Percentiles rank a stretch among this genome's conserved stretches.
Evolutionary conservation across 805 yeast species (phyloP).

Genomic region (Spathaspora passalidarum): DNA sequence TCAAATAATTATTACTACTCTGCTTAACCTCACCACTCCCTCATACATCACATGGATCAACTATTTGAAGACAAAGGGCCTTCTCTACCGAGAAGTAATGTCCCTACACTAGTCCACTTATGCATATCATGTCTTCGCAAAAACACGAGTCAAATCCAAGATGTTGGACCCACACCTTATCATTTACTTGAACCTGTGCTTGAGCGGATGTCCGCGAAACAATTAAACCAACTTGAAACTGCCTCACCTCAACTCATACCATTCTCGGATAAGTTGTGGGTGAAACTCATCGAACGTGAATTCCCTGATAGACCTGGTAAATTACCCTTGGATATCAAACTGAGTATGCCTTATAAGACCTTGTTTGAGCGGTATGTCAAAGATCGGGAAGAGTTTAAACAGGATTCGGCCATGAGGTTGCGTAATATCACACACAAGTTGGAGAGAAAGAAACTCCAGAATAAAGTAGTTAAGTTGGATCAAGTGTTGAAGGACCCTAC

Average conservation of each 20-base stretch:
- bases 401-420: constrained; percentile 43
- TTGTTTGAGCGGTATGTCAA: constrained; percentile 36
- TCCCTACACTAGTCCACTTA: constrained; percentile 10
- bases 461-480: constrained; percentile 32
- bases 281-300: constrained; percentile 40
- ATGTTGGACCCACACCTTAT: constrained; percentile 32
- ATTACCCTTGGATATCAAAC: neutral
- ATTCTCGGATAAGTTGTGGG: constrained; percentile 47
- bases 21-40: neutral
- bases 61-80: neutral
- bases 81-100: neutral
- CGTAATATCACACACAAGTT: constrained; percentile 40
- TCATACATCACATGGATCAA: too few species aligned
- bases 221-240: constrained; percentile 38
- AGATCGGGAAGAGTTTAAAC: constrained; percentile 43
- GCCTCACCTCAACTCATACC: constrained; percentile 42
- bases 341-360: constrained; percentile 30
- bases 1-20: too few species aligned
- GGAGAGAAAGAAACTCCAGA: constrained; percentile 38
- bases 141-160: constrained; percentile 18
- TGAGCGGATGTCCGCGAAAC: constrained; percentile 42
- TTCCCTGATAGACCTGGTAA: constrained; percentile 43
- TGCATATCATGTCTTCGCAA: constrained; percentile 16
- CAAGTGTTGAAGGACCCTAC: constrained; percentile 26
- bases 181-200: constrained; percentile 49